phyloP scores from a whole-genome alignment of 768 basidiomycete genomes.

The Coprinellus aureogranulatus region DNA sequence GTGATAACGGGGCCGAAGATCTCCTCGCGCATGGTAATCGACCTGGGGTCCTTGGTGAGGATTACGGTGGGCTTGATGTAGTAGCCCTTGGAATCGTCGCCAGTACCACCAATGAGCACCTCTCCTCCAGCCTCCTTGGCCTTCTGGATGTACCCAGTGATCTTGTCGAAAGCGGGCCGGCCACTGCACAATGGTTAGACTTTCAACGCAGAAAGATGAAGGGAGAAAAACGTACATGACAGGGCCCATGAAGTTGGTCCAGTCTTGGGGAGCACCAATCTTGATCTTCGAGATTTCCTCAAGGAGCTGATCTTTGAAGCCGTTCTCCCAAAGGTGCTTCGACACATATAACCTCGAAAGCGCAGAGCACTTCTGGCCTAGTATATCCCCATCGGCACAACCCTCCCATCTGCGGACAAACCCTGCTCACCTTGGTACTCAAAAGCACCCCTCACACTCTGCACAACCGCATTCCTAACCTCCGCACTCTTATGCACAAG shows the following conservation, averaged over 20 bases:
- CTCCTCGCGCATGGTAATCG: conserved; percentile 89
- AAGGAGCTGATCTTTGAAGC: conserved; percentile 81
- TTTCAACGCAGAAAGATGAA: neutral
- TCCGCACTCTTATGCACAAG: conserved; percentile 86
- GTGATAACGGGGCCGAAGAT: conserved; percentile 97
- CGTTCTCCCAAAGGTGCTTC: conserved; percentile 76
- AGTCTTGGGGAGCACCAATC: conserved; percentile 75
- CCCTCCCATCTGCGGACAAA: too few relatives aligned
- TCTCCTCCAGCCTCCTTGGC: conserved; percentile 90
- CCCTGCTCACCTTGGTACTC: conserved; percentile 98
- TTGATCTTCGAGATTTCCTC: conserved; percentile 79
- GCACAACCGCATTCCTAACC: conserved; percentile 83
- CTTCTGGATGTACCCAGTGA: conserved; percentile 78
- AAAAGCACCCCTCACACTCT: conserved; percentile 84
- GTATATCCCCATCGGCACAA: too few relatives aligned
- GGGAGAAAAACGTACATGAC: conserved; percentile 68
- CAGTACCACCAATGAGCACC: conserved; percentile 80
- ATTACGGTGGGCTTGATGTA: conserved; percentile 95
- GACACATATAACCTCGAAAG: conserved; percentile 90
- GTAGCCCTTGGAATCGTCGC: conserved; percentile 92
- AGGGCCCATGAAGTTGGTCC: conserved; percentile 89
- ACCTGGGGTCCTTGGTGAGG: conserved; percentile 84
- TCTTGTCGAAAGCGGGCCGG: conserved; percentile 85
- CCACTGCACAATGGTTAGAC: conserved; percentile 53
- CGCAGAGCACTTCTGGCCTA: conserved; percentile 98